Evolutionary conservation across 2,329 filamentous ascomycete genomes (phyloP), one percentile per base, ranked within the genome.

Genomic region (Aspergillus uvarum): DNA sequence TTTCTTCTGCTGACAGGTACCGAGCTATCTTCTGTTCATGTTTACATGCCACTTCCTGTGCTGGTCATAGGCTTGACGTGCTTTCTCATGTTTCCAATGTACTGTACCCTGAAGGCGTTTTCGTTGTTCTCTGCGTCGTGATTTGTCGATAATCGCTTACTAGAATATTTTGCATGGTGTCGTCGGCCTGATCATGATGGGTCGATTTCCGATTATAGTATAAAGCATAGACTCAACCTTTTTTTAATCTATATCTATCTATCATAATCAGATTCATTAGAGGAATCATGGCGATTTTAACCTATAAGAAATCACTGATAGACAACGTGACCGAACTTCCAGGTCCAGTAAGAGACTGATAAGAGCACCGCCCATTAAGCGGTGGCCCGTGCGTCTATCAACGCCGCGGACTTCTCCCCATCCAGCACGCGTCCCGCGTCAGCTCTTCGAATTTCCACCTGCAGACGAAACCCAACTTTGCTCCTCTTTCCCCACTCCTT

Each of bases 321-420:
- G 14, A 8, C 3, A 35, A 26, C 31, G 12, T 8, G 14, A 16
- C 50, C 19, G 1, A 21, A 22, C 22, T 22, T 3, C 22, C 22
- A 22, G 22, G 22, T 22, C 22, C 22, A 22, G 22, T 2, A 10
- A 29, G 26, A 7, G 8, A 29, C 26, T 7, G 26, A 29, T 29
- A 29, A 29, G 26, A 29, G 26, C 26, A 29, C 14, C 14, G 26
- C 5, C 24, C 53, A 66, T 73, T 73, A 74, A 73, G 66, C 63
- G 60, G 67, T 70, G 69, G 73, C 68, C 73, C 67, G 73, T 75
- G 72, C 70, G 35, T 48, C 38, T 32, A 38, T 54, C 44, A 11
- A 47, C 22, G 50, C 57, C 54, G 49, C 56, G 51, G 24, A 26
- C 38, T 32, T 6, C 32, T 4, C 32, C 2, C 32, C 32, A 35